Evolutionary conservation across 2,329 filamentous ascomycete species (phyloP), one percentile per base, ranked within the genome.

Genomic region (Berkeleyomyces rouxiae): DNA sequence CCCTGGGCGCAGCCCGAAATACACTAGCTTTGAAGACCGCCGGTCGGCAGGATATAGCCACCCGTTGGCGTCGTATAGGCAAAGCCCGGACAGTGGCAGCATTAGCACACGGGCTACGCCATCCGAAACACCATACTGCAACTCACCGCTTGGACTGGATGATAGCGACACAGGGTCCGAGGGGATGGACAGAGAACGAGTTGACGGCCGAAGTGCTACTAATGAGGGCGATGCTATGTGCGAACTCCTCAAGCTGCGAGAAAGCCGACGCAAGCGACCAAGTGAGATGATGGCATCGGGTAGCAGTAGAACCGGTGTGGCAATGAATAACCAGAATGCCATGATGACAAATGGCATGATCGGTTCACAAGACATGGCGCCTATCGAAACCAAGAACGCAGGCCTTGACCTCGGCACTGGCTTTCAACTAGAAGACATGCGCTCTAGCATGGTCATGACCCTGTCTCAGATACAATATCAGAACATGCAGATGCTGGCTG

Each of bases 151-250:
- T 46, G 78, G 67, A 9, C 42, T 74, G 47, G 78, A 67, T 7
- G 81, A 82, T 61, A 85, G 82, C 68, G 82, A 85, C 64, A 76
- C 79, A 0, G 82, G 85, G 70, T 83, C 80, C 5, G 73, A 82
- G 2, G 71, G 81, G 70, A 76, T 81, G 61, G 77, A 80, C 39
- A 53, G 7, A 33, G 49, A 53, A 36, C 2, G 49, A 13, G 49
- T 5, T 33, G 58, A 59, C n/a, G 16, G 37, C 3, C 13, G 58
- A 7, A 46, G 31, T 4, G 58, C 46, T 39, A 33, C 72, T 51
- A 72, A 74, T 58, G 72, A 75, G 1, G 79, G 82, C 7, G 81
- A 85, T 69, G 83, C 83, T 1, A 75, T 79, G 6, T 82, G 78
- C 67, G 83, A 84, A 69, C 72, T 86, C 55, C 77, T 79, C 23